A percentile compares a stretch with the other conserved stretches of the same genome.
These are phyloP conservation scores for Verticillium tricorpus DNA, from an alignment of 2,329 filamentous ascomycete genomes.

Conservation along the genomic window DNA sequence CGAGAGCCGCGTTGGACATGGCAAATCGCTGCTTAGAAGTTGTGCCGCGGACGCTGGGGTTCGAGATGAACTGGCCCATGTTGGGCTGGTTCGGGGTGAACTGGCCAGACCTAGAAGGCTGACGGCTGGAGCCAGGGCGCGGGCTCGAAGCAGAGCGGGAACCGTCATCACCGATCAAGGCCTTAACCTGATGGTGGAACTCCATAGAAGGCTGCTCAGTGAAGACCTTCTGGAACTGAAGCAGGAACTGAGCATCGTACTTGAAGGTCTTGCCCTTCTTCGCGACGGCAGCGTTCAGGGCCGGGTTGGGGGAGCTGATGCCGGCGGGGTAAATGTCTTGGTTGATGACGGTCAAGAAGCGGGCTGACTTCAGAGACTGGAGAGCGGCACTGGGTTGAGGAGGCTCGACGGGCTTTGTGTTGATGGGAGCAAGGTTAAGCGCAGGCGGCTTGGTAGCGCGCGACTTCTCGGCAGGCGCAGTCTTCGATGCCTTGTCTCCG, in stretches of 20 bases:
- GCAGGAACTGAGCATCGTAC: slow-evolving; percentile 90
- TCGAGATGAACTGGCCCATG: slow-evolving; percentile 67
- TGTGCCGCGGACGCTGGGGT: slow-evolving; percentile 53
- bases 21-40: slow-evolving; percentile 73
- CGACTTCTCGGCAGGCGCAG: slow-evolving; percentile 54
- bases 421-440: slow-evolving; percentile 79
- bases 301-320: slow-evolving; percentile 85
- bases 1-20: slow-evolving; percentile 50
- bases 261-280: slow-evolving; percentile 83
- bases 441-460: slow-evolving; percentile 68
- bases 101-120: slow-evolving; percentile 46
- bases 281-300: slow-evolving; percentile 73
- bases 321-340: slow-evolving; percentile 78
- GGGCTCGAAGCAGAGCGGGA: slow-evolving; percentile 58
- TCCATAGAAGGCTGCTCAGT: slow-evolving; percentile 94
- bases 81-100: slow-evolving; percentile 33
- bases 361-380: slow-evolving; percentile 86
- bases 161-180: slow-evolving; percentile 74
- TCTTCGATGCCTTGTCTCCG: slow-evolving; percentile 32
- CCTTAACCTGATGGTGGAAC: slow-evolving; percentile 88
- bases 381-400: slow-evolving; percentile 91
- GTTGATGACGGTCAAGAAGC: slow-evolving; percentile 76
- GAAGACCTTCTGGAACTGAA: slow-evolving; percentile 95
- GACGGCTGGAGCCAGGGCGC: slow-evolving; percentile 47
- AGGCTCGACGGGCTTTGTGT: slow-evolving; percentile 81